Evolutionary conservation across 2,329 filamentous ascomycete genomes (phyloP).

Genomic region (Aspergillus spinulosporus): DNA sequence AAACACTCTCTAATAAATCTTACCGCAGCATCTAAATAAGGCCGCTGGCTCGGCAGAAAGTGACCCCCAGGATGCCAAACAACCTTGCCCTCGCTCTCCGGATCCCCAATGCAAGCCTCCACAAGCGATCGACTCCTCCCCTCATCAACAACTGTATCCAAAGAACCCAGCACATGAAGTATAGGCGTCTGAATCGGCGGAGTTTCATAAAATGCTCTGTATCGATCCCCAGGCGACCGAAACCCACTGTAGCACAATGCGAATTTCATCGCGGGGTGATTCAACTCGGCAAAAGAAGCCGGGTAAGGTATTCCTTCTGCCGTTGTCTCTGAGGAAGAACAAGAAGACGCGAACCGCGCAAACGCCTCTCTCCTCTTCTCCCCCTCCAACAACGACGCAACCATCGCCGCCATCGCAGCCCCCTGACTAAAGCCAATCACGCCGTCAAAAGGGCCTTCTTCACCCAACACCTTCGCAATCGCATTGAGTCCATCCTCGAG

Average conservation of each 20-base stretch:
- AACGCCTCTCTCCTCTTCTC: slow-evolving; percentile 50
- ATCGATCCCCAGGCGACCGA: slow-evolving; percentile 60
- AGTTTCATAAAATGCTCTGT: slow-evolving; percentile 68
- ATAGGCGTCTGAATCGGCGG: slow-evolving; percentile 74
- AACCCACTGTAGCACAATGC: slow-evolving; percentile 78
- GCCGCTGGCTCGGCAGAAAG: slow-evolving; percentile 79
- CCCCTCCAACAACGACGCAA: slow-evolving; percentile 69
- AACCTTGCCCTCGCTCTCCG: slow-evolving; percentile 51
- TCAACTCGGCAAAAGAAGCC: slow-evolving; percentile 43
- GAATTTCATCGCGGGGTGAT: slow-evolving; percentile 65
- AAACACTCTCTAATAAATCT: slow-evolving; percentile 65
- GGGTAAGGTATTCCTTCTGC: slow-evolving; percentile 52
- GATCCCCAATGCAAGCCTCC: slow-evolving; percentile 62
- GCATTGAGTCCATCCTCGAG: slow-evolving; percentile 67
- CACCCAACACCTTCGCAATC: slow-evolving; percentile 62
- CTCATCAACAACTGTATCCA: slow-evolving; percentile 90
- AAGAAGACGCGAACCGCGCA: slow-evolving; percentile 34
- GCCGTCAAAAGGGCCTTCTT: slow-evolving; percentile 70
- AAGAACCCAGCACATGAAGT: slow-evolving; percentile 76
- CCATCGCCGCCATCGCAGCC: slow-evolving; percentile 68
- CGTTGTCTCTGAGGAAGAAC: slow-evolving; percentile 7
- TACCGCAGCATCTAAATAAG: slow-evolving; percentile 74
- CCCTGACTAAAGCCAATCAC: slow-evolving; percentile 84
- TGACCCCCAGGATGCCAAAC: slow-evolving; percentile 85
- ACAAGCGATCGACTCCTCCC: slow-evolving; percentile 65